Evolutionary conservation across 78 protist species (phyloP), one percentile per base, ranked within the genome.

Genomic region (Dictyostelium discoideum): DNA sequence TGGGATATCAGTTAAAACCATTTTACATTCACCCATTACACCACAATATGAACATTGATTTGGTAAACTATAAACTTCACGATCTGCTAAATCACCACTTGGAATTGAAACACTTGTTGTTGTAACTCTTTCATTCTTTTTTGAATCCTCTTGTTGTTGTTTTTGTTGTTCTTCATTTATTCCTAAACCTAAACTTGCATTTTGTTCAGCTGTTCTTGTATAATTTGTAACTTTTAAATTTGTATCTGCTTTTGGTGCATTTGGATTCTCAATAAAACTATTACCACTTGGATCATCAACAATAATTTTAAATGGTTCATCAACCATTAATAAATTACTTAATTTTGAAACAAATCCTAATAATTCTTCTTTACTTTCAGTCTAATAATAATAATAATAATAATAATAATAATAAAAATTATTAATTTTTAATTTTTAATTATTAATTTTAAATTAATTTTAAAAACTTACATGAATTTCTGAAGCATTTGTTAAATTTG

Each of bases 261-360:
- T 57, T 80, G 97, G 97, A 44, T 95, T 97, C 32, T 98, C 97
- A n/a, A 98, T n/a, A 44, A 78, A 93, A 72, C 96, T 84, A 88
- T 98, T 98, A 14, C 99, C 99, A 37, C 98, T 37, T 24, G 98
- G 98, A 65, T 98, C 99, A 76, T 98, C 98, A 26, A 98, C 8
- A 7, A 97, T 72, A 60, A 98, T 0, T n/a, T 96, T 95, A 87
- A 98, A 98, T 54, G 96, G 96, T 37, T 63, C 60, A 11, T 83
- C 86, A 16, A 67, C 72, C 5, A 89, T 32, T 20, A 93, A 14
- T 18, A 69, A 85, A 48, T n/a, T 29, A 20, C 69, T 20, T n/a
- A 98, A 48, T 44, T 63, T 69, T 22, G 7, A 80, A 8, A 96
- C 39, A 87, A 98, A 96, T 39, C 54, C 81, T 5, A 84, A 87